Conservation (phyloP, 257 asterid genomes). For the Apocynum venetum region DNA sequence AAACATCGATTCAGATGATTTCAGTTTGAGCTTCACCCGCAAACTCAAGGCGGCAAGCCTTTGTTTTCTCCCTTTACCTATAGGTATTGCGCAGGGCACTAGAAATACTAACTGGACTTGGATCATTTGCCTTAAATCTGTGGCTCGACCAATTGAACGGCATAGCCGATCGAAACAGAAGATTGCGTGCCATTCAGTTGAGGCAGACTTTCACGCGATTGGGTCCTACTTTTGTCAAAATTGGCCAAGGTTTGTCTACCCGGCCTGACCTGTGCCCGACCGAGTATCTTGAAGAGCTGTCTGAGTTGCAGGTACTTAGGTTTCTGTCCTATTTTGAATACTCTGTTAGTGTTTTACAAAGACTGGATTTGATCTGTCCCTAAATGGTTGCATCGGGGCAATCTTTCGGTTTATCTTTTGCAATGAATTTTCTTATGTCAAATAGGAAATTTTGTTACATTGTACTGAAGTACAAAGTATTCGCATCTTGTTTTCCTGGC, state of each 20-base stretch:
- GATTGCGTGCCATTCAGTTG: conserved; percentile 62
- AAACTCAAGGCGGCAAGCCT: neutral
- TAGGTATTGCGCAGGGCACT: conserved; percentile 58
- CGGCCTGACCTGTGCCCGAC: conserved; percentile 97
- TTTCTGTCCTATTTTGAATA: neutral
- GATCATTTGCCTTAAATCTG: conserved; percentile 64
- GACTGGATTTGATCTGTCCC: neutral
- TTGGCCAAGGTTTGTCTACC: conserved; percentile 97
- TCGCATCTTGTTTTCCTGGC: neutral
- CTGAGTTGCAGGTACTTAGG: conserved; percentile 66
- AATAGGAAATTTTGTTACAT: too few relatives aligned
- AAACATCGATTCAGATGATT: neutral
- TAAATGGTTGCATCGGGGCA: neutral
- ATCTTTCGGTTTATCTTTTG: neutral
- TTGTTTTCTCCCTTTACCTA: neutral
- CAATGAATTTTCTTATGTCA: neutral
- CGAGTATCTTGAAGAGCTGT: conserved; percentile 77
- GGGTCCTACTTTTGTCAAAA: conserved; percentile 95
- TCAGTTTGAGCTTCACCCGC: neutral
- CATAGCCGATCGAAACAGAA: conserved; percentile 50
- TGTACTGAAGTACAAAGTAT: neutral
- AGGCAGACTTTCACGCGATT: conserved; percentile 71
- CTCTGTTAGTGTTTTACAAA: neutral
- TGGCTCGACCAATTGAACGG: conserved; percentile 73
- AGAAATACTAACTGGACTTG: conserved; percentile 62